Percentiles rank a stretch among this genome's conserved stretches.
These are phyloP conservation scores for Diaporthe batatas DNA, from an alignment of 2,329 filamentous ascomycete species.

Conservation along the genomic window DNA sequence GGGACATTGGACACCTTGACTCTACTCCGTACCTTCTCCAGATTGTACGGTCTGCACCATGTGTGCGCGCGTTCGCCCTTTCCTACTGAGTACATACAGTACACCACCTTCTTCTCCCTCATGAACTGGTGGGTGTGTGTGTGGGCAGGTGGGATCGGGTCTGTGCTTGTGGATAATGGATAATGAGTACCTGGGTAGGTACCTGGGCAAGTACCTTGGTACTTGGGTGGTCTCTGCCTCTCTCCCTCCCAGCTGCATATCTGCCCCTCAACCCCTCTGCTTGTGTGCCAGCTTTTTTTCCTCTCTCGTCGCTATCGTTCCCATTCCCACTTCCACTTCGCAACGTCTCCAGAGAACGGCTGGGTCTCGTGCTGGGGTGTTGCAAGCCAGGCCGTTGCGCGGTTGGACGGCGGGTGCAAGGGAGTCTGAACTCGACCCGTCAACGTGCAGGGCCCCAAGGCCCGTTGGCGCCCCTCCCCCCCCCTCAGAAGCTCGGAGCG, in stretches of 20 bases:
- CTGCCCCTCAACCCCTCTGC: neutral
- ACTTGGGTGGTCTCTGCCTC: no score
- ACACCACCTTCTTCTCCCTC: conserved; percentile 16
- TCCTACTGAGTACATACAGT: conserved; percentile 1
- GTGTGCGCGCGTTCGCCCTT: neutral
- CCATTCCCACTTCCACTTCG: neutral
- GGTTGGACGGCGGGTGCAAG: conserved; percentile 2
- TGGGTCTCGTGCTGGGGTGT: conserved; percentile 4
- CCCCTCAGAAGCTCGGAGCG: conserved; percentile 39
- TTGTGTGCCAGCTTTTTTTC: neutral
- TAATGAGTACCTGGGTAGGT: neutral
- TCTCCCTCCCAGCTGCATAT: no score
- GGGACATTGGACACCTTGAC: neutral
- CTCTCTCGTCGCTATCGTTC: neutral
- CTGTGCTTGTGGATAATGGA: conserved; percentile 3
- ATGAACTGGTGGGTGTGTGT: conserved; percentile 24
- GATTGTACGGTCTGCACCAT: conserved; percentile 21
- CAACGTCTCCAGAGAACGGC: conserved; percentile 6
- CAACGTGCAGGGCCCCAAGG: conserved; percentile 11
- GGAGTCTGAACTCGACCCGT: conserved; percentile 21
- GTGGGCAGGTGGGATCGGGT: conserved; percentile 15
- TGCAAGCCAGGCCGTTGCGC: conserved; percentile 29
- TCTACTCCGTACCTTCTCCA: neutral
- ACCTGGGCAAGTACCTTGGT: no score
- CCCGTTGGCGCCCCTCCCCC: neutral